Conservation (phyloP, 805 yeast species). For the Candida cerambycidarum region DNA sequence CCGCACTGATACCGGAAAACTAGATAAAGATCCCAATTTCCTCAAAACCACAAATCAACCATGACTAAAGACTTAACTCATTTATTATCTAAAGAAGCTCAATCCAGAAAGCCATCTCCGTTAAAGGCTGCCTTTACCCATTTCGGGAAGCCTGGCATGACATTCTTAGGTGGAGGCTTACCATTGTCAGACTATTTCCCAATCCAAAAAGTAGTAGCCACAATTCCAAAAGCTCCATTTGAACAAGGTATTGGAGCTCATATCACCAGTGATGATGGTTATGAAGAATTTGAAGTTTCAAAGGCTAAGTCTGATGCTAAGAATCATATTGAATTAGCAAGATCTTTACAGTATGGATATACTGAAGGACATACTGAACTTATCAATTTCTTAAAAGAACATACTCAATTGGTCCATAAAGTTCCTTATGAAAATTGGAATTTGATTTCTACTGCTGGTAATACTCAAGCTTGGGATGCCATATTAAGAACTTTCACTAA, state of each 20-base stretch:
- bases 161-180: constrained; percentile 93
- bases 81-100: constrained; percentile 75
- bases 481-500: constrained; percentile 72
- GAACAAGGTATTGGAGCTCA: constrained; percentile 72
- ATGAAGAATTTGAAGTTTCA: constrained; percentile 43
- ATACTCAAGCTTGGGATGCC: constrained; percentile 89
- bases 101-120: constrained; percentile 72
- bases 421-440: constrained; percentile 66
- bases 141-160: constrained; percentile 68
- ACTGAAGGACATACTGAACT: constrained; percentile 81
- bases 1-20: neutral
- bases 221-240: constrained; percentile 80
- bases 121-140: constrained; percentile 83
- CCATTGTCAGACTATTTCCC: constrained; percentile 93
- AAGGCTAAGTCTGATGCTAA: constrained; percentile 19
- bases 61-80: constrained; percentile 70
- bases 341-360: constrained; percentile 90
- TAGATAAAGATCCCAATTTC: neutral
- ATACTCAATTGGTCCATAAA: constrained; percentile 54
- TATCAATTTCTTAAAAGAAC: constrained; percentile 67
- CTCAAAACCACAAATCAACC: constrained; percentile 1
- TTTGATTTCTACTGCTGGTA: constrained; percentile 70
- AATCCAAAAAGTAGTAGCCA: constrained; percentile 70
- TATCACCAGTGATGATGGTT: constrained; percentile 38
- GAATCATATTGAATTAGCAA: constrained; percentile 67